Conservation (phyloP, 2,329 filamentous ascomycete genomes). For the Phoma herbarum region DNA sequence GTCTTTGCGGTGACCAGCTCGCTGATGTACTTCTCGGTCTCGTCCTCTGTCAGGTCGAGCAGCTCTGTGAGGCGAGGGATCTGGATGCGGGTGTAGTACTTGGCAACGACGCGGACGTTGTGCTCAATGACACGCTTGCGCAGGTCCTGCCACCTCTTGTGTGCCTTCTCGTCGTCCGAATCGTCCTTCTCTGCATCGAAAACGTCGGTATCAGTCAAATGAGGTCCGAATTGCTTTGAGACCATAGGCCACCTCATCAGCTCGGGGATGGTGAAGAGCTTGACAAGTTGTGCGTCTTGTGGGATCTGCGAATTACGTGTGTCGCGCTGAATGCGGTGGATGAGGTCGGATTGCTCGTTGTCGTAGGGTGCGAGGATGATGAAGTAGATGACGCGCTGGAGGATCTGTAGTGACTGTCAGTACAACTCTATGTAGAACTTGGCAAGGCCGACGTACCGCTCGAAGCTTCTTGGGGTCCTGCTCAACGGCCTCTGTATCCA, state of each 20-base stretch:
- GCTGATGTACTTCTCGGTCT: constrained; percentile 99
- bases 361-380: constrained; percentile 96
- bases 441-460: constrained; percentile 68
- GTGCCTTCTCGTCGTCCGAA: constrained; percentile 78
- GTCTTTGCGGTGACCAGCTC: constrained; percentile 97
- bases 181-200: constrained; percentile 75
- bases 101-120: constrained; percentile 95
- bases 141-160: constrained; percentile 90
- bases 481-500: constrained; percentile 95
- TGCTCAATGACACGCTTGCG: constrained; percentile 99
- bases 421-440: neutral
- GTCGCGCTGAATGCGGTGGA: constrained; percentile 91
- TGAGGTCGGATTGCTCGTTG: constrained; percentile 97
- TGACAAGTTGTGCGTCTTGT: constrained; percentile 84
- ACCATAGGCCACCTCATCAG: constrained; percentile 99
- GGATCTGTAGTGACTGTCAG: constrained; percentile 63
- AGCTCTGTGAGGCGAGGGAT: constrained; percentile 90
- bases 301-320: constrained; percentile 79
- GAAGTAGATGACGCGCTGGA: constrained; percentile 97
- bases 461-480: constrained; percentile 85
- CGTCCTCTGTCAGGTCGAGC: constrained; percentile 89
- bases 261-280: constrained; percentile 93
- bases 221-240: constrained; percentile 84
- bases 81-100: constrained; percentile 98
- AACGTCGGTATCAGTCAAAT: constrained; percentile 88